Evolutionary conservation across 1,139 yeast species (phyloP).

Genomic region (Blastobotrys niveus): DNA sequence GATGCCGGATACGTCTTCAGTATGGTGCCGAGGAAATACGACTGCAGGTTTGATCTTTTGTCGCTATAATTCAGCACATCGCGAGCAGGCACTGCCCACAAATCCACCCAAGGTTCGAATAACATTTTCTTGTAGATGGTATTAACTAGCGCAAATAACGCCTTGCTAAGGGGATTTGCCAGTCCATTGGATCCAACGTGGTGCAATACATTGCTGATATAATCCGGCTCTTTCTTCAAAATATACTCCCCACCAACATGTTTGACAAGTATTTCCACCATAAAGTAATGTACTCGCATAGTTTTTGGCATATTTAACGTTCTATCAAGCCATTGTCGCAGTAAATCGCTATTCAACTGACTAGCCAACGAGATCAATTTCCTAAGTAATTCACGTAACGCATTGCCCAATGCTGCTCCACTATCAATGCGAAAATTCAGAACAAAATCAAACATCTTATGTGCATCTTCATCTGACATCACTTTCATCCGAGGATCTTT

Average conservation of each 20-base stretch:
- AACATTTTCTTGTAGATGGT: constrained; percentile 21
- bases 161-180: constrained; percentile 64
- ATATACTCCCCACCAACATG: constrained; percentile 42
- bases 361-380: constrained; percentile 44
- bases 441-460: constrained; percentile 48
- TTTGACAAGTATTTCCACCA: constrained; percentile 51
- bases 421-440: constrained; percentile 67
- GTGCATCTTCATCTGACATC: constrained; percentile 32
- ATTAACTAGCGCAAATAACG: constrained; percentile 43
- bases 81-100: constrained; percentile 47
- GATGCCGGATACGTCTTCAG: constrained; percentile 48
- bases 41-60: constrained; percentile 47
- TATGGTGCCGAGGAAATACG: constrained; percentile 58
- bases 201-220: constrained; percentile 43
- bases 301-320: constrained; percentile 43
- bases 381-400: constrained; percentile 52
- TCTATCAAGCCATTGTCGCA: constrained; percentile 44
- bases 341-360: constrained; percentile 21
- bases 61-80: constrained; percentile 33
- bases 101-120: constrained; percentile 42
- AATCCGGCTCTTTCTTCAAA: constrained; percentile 41
- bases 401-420: constrained; percentile 64
- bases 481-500: constrained; percentile 9
- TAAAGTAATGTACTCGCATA: constrained; percentile 54
- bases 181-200: constrained; percentile 53